Evolutionary conservation across 2,329 filamentous ascomycete species (phyloP).

Genomic region (Cadophora gregata): DNA sequence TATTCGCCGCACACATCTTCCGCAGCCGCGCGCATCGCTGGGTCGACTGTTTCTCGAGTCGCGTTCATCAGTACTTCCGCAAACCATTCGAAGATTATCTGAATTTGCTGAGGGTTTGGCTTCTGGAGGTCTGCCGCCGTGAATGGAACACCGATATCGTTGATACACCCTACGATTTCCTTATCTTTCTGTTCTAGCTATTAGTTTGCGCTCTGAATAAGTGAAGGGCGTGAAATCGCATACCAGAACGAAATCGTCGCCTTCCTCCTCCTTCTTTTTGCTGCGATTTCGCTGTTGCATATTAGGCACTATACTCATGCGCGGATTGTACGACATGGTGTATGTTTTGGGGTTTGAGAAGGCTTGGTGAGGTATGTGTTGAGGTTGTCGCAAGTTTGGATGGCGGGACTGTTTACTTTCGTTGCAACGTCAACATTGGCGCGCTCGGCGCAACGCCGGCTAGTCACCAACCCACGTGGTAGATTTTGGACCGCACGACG

Average conservation of each 20-base stretch:
- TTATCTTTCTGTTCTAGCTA: constrained; percentile 53
- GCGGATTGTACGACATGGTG: constrained; percentile 55
- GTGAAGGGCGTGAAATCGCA: constrained; percentile 34
- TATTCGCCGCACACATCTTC: constrained; percentile 87
- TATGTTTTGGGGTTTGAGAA: not conserved
- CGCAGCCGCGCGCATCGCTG: constrained; percentile 90
- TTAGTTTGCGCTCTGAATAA: constrained; percentile 28
- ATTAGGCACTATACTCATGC: constrained; percentile 57
- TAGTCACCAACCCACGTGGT: not conserved
- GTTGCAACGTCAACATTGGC: constrained; percentile 25
- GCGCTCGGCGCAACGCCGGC: constrained; percentile 9
- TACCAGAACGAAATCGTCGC: constrained; percentile 63
- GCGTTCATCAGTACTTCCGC: constrained; percentile 93
- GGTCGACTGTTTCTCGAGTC: constrained; percentile 90
- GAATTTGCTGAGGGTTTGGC: constrained; percentile 91
- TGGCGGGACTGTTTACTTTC: constrained; percentile 20
- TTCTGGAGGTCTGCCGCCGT: constrained; percentile 87
- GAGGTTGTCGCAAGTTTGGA: constrained; percentile 18
- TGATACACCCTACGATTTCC: constrained; percentile 97
- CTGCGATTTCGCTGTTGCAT: constrained; percentile 53
- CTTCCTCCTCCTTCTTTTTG: constrained; percentile 62
- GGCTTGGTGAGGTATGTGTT: not conserved
- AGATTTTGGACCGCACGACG: not conserved
- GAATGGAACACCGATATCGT: constrained; percentile 93
- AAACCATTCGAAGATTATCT: constrained; percentile 98